phyloP scores from a whole-genome alignment of 805 yeast genomes.

The Barnettozyma vustinii region DNA sequence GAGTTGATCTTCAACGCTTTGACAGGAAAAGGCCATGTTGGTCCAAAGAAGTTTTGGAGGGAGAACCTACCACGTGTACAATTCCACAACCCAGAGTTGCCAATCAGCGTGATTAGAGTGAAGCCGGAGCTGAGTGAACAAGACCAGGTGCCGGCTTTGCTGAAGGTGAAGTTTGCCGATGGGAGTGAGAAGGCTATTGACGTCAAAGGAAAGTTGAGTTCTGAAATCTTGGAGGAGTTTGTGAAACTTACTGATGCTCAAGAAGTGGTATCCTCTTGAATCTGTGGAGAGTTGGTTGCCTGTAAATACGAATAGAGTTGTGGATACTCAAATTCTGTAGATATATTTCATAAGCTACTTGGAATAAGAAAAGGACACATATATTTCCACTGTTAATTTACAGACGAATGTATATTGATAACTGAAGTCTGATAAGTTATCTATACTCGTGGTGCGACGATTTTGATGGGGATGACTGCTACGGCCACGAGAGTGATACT shows the following conservation, averaged over 20 bases:
- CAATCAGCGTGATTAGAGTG: conserved; percentile 56
- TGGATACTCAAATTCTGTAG: neutral
- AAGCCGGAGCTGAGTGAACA: conserved; percentile 37
- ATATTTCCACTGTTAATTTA: no score
- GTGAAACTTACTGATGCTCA: conserved; percentile 46
- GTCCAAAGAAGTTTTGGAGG: conserved; percentile 68
- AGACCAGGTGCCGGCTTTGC: conserved; percentile 36
- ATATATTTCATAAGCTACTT: no score
- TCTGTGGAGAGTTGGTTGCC: neutral
- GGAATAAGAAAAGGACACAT: no score
- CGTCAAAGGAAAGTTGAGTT: conserved; percentile 44
- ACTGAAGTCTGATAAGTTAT: no score
- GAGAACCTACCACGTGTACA: conserved; percentile 67
- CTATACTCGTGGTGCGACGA: no score
- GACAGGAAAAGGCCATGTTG: conserved; percentile 51
- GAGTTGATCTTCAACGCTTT: conserved; percentile 49
- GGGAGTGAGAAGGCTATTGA: conserved; percentile 42
- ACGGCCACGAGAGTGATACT: no score
- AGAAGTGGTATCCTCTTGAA: neutral
- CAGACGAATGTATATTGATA: no score
- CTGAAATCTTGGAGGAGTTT: conserved; percentile 53
- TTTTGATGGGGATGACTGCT: no score
- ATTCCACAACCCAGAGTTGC: conserved; percentile 74
- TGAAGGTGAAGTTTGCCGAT: conserved; percentile 35
- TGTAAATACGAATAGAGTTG: neutral